These are phyloP conservation scores for Baeospora myosura DNA, from an alignment of 1,284 basidiomycete genomes.

Conservation along the genomic window DNA sequence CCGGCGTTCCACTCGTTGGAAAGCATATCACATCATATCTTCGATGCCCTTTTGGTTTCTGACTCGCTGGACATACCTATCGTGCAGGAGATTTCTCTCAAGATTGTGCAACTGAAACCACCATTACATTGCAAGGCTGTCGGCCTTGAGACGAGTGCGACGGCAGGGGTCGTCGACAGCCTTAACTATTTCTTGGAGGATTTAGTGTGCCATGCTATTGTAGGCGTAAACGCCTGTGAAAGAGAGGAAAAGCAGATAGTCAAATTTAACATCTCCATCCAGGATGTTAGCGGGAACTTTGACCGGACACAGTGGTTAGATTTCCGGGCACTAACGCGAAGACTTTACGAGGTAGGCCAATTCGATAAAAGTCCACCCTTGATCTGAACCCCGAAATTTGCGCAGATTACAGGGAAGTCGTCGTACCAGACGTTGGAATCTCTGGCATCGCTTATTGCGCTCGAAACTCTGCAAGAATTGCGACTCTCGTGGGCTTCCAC, in stretches of 20 bases:
- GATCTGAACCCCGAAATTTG: conserved; percentile 2
- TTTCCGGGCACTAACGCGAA: conserved; percentile 22
- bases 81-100: conserved; percentile 23
- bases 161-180: conserved; percentile 16
- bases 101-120: conserved; percentile 42
- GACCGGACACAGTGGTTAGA: conserved; percentile 20
- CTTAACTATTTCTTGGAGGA: conserved; percentile 38
- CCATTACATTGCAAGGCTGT: conserved; percentile 46
- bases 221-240: conserved; percentile 74
- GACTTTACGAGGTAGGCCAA: conserved; percentile 25
- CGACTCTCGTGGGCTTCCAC: neutral
- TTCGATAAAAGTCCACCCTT: neutral
- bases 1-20: conserved; percentile 35
- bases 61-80: conserved; percentile 31
- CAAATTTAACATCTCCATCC: conserved; percentile 48
- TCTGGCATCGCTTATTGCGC: conserved; percentile 56
- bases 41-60: conserved; percentile 32
- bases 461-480: conserved; percentile 27
- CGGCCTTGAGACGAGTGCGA: conserved; percentile 33
- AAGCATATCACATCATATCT: conserved; percentile 34
- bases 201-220: conserved; percentile 50
- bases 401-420: conserved; percentile 36
- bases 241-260: conserved; percentile 63
- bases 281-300: conserved; percentile 18
- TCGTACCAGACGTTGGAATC: conserved; percentile 71